phyloP scores from a whole-genome alignment of 192 early-diverging fungal genomes.

The Rhizophagus clarus region DNA sequence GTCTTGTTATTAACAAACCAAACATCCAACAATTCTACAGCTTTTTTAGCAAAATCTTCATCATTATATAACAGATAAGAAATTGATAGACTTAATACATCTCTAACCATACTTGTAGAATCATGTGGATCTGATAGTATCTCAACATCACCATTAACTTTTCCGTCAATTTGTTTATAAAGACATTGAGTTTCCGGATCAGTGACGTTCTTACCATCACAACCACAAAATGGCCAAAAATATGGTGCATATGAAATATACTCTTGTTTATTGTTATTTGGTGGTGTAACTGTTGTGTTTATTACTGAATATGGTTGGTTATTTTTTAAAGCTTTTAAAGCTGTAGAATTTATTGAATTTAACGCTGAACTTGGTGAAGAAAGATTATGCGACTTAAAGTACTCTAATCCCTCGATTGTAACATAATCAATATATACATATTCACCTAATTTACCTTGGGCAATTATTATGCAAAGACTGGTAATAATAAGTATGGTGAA shows the following conservation, averaged over 20 bases:
- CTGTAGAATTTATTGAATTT: background rate
- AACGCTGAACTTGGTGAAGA: slow-evolving; percentile 3
- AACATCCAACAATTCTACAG: background rate
- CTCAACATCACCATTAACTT: background rate
- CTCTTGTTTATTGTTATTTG: slow-evolving; percentile 8
- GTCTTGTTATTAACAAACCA: background rate
- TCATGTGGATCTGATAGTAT: slow-evolving; percentile 1
- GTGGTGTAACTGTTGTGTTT: background rate
- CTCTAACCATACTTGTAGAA: background rate
- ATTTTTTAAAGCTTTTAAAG: background rate
- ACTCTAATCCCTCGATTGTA: no score
- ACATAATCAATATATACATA: no score
- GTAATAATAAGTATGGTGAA: no score
- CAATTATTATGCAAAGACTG: no score
- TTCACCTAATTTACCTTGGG: no score
- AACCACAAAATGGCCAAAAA: background rate
- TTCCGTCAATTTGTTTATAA: slow-evolving; percentile 1
- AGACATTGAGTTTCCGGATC: slow-evolving; percentile 10
- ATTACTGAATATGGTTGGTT: slow-evolving; percentile 9
- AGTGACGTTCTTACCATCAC: background rate
- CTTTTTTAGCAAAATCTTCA: slow-evolving; percentile 19
- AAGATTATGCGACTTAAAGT: background rate
- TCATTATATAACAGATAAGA: background rate
- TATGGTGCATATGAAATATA: slow-evolving; percentile 23
- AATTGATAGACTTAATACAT: background rate